Evolutionary conservation across 2,329 filamentous ascomycete genomes (phyloP).

Genomic region (Colletotrichum musicola): DNA sequence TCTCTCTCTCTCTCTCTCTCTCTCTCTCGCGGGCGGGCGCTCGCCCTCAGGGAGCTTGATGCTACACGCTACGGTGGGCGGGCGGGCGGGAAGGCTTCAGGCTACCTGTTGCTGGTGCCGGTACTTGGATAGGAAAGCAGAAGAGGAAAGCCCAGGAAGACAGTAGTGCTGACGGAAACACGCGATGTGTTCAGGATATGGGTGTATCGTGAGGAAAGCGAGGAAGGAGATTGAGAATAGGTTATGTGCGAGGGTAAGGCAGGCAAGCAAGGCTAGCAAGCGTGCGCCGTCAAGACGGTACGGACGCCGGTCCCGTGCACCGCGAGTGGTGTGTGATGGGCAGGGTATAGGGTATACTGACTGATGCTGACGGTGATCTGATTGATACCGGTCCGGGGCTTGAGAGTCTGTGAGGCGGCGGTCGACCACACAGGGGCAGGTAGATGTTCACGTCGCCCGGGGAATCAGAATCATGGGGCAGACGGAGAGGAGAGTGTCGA

Average conservation of each 20-base stretch:
- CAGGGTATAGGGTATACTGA: slow-evolving; percentile 5
- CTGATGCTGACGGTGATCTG: slow-evolving; percentile 22
- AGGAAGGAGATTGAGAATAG: not conserved
- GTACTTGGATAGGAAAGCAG: not conserved
- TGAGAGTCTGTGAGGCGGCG: slow-evolving; percentile 10
- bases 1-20: no score
- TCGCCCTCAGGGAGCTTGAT: not conserved
- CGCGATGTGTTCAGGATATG: no score
- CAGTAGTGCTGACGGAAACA: not conserved
- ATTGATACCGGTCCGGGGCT: slow-evolving; percentile 5
- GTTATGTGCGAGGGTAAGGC: not conserved
- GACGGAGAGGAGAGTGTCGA: slow-evolving; percentile 3
- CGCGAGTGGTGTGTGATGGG: not conserved
- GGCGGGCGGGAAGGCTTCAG: slow-evolving; percentile 18
- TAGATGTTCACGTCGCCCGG: slow-evolving; percentile 19
- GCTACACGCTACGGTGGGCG: slow-evolving; percentile 12
- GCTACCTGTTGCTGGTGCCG: slow-evolving; percentile 2
- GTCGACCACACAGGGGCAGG: slow-evolving; percentile 4
- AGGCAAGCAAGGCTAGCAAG: not conserved
- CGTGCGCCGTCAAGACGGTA: not conserved
- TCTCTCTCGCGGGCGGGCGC: not conserved
- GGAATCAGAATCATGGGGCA: slow-evolving; percentile 9
- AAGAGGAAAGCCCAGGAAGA: not conserved
- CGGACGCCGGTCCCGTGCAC: not conserved
- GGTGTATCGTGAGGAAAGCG: no score